These are phyloP conservation scores for Calonectria leucothoes DNA, from an alignment of 2,329 filamentous ascomycete genomes.

Conservation along the genomic window DNA sequence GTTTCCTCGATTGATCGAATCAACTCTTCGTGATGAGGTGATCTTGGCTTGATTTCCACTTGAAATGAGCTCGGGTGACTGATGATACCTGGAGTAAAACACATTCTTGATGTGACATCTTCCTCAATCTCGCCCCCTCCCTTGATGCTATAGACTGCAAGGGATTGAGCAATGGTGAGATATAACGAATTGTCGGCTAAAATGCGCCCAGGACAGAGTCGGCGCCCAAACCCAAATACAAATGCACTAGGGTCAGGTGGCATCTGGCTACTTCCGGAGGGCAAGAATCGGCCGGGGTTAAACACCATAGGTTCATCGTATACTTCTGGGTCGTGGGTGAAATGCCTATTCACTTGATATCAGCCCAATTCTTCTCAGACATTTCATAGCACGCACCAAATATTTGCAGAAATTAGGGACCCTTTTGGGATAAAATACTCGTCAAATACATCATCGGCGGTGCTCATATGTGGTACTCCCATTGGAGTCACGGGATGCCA, in stretches of 20 bases:
- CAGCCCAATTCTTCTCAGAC: accelerated
- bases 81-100: constrained; percentile 29
- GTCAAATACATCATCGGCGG: constrained; percentile 37
- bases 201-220: constrained; percentile 46
- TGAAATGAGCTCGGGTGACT: constrained; percentile 30
- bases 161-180: constrained; percentile 51
- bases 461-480: constrained; percentile 51
- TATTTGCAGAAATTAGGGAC: constrained; percentile 31
- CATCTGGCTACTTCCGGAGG: constrained; percentile 27
- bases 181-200: constrained; percentile 45
- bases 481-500: constrained; percentile 47
- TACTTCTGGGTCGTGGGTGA: constrained; percentile 31
- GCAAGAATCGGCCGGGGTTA: constrained; percentile 30
- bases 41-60: constrained; percentile 25
- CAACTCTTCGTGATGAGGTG: constrained; percentile 17
- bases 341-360: constrained; percentile 16
- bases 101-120: neutral
- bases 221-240: constrained; percentile 49
- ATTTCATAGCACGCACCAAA: constrained; percentile 22
- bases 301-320: constrained; percentile 28
- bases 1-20: constrained; percentile 28
- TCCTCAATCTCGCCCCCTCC: neutral
- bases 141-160: constrained; percentile 58
- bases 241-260: constrained; percentile 42
- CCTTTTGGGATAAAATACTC: constrained; percentile 40